Conservation (phyloP, 2,329 filamentous ascomycete species). For the Ophiocordyceps robertsii region DNA sequence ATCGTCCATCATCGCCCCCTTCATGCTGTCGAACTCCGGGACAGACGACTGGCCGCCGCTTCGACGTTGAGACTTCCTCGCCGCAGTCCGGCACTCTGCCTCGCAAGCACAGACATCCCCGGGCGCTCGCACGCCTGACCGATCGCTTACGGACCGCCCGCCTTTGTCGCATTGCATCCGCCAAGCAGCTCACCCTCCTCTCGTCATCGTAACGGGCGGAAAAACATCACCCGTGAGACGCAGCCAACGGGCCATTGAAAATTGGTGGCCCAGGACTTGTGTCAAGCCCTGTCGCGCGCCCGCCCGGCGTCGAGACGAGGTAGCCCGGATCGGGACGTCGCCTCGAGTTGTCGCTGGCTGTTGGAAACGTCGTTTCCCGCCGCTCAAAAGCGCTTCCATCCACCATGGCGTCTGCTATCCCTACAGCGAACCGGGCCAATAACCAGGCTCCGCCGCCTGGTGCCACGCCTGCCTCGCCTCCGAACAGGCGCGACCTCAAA, state of each 20-base stretch:
- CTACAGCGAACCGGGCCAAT: slow-evolving; percentile 18
- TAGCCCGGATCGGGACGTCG: not conserved
- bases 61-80: not conserved
- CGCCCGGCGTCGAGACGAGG: not conserved
- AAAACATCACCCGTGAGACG: not conserved
- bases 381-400: slow-evolving; percentile 2
- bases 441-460: slow-evolving; percentile 10
- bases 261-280: not conserved
- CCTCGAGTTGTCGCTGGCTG: not conserved
- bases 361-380: slow-evolving; percentile 3
- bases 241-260: not conserved
- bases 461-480: slow-evolving; percentile 49
- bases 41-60: not conserved
- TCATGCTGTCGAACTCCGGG: not conserved
- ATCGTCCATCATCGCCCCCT: not conserved
- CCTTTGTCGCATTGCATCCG: not conserved
- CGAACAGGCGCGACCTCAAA: slow-evolving; percentile 75
- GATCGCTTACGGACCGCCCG: not conserved
- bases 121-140: not conserved
- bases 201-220: not conserved
- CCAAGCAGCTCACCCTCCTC: not conserved
- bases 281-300: not conserved
- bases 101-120: not conserved
- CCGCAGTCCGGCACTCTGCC: not conserved
- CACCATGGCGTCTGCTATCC: slow-evolving; percentile 22